A percentile compares a stretch with the other conserved stretches of the same genome.
These are phyloP conservation scores for Plasmopara viticola DNA, from an alignment of 352 stramenopile species.

Conservation along the genomic window DNA sequence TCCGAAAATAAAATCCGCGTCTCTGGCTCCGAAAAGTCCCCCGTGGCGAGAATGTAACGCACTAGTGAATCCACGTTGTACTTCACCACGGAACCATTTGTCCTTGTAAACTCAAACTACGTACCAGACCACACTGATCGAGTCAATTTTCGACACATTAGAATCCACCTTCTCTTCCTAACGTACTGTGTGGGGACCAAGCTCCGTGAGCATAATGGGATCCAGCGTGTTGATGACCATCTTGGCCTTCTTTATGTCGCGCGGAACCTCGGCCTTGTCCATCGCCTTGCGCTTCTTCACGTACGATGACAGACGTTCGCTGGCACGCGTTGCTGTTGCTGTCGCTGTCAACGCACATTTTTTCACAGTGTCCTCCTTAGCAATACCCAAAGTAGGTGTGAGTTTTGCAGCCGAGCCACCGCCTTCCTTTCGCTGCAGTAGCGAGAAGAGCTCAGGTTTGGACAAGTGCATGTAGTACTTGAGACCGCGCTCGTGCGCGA, in stretches of 20 bases:
- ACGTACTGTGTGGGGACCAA: conserved; percentile 70
- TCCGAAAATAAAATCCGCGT: conserved; percentile 85
- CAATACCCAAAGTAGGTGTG: not conserved
- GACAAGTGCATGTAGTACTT: conserved; percentile 82
- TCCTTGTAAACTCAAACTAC: conserved; percentile 79
- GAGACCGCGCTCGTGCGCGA: conserved; percentile 67
- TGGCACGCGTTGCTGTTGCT: conserved; percentile 34
- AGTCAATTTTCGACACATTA: conserved; percentile 8
- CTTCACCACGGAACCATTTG: conserved; percentile 74
- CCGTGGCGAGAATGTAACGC: conserved; percentile 85
- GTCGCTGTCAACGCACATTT: conserved; percentile 12
- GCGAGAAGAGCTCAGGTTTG: conserved; percentile 71
- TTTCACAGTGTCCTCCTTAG: conserved; percentile 13
- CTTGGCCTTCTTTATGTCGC: conserved; percentile 51
- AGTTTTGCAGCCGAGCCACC: conserved; percentile 26
- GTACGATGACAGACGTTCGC: conserved; percentile 40
- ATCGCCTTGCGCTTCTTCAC: conserved; percentile 51
- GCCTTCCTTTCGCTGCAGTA: conserved; percentile 71
- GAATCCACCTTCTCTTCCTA: not conserved
- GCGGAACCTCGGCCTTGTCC: conserved; percentile 11
- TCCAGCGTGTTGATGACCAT: conserved; percentile 69
- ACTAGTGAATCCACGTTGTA: conserved; percentile 86
- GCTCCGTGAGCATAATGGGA: conserved; percentile 82
- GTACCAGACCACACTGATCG: conserved; percentile 7
- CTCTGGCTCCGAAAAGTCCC: conserved; percentile 84